Conservation (phyloP, 2,329 filamentous ascomycete species). For the Ceratocystiopsis minuta region DNA sequence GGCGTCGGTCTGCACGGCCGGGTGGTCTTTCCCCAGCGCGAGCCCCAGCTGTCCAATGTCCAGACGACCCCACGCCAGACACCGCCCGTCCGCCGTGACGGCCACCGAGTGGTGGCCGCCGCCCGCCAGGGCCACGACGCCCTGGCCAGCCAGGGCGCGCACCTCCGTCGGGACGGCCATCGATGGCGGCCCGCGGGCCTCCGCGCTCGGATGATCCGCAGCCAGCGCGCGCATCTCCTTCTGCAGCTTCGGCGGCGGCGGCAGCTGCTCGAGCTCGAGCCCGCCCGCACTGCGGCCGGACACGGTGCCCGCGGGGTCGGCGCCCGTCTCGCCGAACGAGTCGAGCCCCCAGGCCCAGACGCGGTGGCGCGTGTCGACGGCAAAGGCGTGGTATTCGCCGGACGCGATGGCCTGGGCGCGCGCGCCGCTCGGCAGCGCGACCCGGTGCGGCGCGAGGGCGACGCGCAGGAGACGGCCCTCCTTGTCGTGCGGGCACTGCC, state of each 20-base stretch:
- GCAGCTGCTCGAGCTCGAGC: too few species aligned
- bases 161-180: neutral
- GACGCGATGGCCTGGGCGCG: conserved; percentile 22
- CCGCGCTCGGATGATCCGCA: too few species aligned
- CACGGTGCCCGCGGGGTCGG: too few species aligned
- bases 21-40: conserved; percentile 16
- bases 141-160: neutral
- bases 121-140: conserved; percentile 24
- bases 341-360: conserved; percentile 51
- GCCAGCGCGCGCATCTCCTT: too few species aligned
- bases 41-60: conserved; percentile 24
- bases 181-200: neutral
- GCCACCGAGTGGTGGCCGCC: conserved; percentile 43
- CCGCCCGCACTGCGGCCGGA: too few species aligned
- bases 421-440: neutral
- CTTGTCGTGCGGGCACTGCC: conserved; percentile 1
- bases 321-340: conserved; percentile 44
- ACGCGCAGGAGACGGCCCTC: neutral
- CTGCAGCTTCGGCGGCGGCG: conserved; percentile 1
- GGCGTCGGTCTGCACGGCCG: conserved; percentile 29
- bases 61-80: conserved; percentile 21
- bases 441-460: conserved; percentile 18
- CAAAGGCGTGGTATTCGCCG: conserved; percentile 46
- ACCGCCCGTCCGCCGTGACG: conserved; percentile 16
- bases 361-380: conserved; percentile 38